phyloP scores from a whole-genome alignment of 176 grass and related monocot genomes.

The Cocos nucifera region DNA sequence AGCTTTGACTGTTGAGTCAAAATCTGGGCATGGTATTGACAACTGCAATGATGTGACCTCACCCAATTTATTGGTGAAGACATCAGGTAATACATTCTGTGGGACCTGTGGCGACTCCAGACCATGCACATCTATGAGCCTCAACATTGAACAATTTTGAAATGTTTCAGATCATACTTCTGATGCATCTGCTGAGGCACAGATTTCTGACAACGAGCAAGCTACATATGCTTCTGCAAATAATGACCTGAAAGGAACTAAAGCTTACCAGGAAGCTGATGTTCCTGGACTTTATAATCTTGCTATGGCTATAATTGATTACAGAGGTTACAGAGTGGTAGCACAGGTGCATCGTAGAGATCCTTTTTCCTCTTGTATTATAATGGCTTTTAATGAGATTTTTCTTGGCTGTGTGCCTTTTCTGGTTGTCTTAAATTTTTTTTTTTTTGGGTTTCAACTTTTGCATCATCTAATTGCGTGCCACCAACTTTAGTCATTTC shows the following conservation, averaged over 20 bases:
- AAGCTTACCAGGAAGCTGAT: conserved; percentile 97
- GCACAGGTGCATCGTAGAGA: conserved; percentile 55
- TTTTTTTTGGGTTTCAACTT: not conserved
- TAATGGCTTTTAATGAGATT: not conserved
- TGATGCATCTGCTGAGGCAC: conserved; percentile 54
- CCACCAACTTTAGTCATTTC: too few relatives aligned
- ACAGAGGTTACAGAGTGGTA: conserved; percentile 95
- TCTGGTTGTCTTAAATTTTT: not conserved
- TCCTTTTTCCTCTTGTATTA: not conserved
- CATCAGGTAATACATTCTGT: not conserved
- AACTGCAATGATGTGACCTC: conserved; percentile 13
- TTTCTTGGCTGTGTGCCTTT: not conserved
- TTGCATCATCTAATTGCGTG: not conserved
- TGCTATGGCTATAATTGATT: conserved; percentile 98
- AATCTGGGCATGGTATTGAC: conserved; percentile 24
- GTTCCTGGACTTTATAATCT: conserved; percentile 92
- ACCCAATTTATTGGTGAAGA: conserved; percentile 24
- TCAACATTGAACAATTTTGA: conserved; percentile 21
- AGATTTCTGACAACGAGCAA: conserved; percentile 82
- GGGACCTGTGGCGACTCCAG: conserved; percentile 8
- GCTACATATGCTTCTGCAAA: conserved; percentile 99
- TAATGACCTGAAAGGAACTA: conserved; percentile 98
- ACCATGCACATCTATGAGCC: not conserved
- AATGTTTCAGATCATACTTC: conserved; percentile 20
- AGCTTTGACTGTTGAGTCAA: conserved; percentile 12